These are phyloP conservation scores for Kodamaea leandrae DNA, from an alignment of 805 yeast genomes.

Conservation along the genomic window DNA sequence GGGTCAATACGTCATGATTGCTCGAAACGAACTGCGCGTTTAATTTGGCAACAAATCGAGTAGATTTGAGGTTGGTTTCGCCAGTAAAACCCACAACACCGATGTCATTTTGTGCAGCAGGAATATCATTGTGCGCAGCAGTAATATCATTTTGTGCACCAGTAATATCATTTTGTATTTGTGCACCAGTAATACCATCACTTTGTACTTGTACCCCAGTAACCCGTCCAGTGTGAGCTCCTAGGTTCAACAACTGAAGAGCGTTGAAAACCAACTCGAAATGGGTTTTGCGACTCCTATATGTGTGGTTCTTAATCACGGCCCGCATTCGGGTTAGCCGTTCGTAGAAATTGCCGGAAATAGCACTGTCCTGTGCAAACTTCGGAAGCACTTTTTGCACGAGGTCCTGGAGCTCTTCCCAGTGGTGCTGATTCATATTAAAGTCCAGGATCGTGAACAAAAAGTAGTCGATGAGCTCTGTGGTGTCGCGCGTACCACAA, in stretches of 20 bases:
- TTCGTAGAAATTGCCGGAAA: neutral
- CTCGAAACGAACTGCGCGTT: neutral
- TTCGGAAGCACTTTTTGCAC: constrained; percentile 17
- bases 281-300: constrained; percentile 10
- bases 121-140: too few species aligned
- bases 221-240: too few species aligned
- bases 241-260: constrained; percentile 14
- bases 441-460: constrained; percentile 26
- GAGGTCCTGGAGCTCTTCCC: constrained; percentile 14
- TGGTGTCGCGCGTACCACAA: neutral
- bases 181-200: too few species aligned
- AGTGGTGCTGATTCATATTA: constrained; percentile 22
- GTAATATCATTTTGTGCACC: too few species aligned
- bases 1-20: neutral
- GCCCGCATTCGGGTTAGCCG: constrained; percentile 7
- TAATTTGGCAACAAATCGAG: constrained; percentile 1
- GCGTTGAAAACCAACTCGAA: constrained; percentile 24
- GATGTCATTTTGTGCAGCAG: too few species aligned
- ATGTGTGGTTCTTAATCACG: constrained; percentile 9
- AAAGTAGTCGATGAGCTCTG: constrained; percentile 13
- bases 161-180: too few species aligned
- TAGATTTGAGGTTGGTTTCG: too few species aligned
- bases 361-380: neutral
- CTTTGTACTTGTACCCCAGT: too few species aligned
- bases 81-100: too few species aligned